These are phyloP conservation scores for Cylindrotheca fusiformis DNA, from an alignment of 108 stramenopile species.

Conservation along the genomic window DNA sequence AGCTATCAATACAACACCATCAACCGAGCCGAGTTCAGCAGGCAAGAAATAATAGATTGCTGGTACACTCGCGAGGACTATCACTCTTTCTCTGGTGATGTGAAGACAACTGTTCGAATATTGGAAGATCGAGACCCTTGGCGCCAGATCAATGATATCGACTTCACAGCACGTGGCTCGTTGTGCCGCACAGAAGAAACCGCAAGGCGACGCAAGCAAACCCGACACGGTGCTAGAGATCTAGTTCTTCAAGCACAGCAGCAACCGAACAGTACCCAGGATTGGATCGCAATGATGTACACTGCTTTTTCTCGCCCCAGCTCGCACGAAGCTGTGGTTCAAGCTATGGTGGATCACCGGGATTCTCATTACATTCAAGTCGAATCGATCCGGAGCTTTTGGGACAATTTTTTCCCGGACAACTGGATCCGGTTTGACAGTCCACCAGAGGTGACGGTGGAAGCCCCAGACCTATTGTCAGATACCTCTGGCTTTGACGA, in stretches of 20 bases:
- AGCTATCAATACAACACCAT: background rate
- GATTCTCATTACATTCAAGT: background rate
- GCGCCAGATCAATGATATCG: constrained; percentile 8
- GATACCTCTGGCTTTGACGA: no score
- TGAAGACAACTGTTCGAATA: constrained; percentile 15
- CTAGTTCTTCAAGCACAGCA: background rate
- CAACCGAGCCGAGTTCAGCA: constrained; percentile 1
- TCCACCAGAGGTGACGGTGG: no score
- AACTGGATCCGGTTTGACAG: no score
- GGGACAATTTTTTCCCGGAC: background rate
- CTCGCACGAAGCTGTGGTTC: background rate
- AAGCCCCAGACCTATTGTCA: no score
- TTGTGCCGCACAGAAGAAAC: background rate
- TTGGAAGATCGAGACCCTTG: constrained; percentile 9
- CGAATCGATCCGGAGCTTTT: background rate
- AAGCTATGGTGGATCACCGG: background rate
- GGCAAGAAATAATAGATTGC: constrained; percentile 6
- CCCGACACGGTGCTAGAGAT: background rate
- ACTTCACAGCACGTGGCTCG: constrained; percentile 12
- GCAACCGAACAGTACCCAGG: background rate
- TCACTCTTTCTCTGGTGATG: constrained; percentile 12
- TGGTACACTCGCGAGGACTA: constrained; percentile 19
- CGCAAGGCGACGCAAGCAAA: background rate
- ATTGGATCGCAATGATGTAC: background rate
- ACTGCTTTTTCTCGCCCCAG: background rate